phyloP scores from a whole-genome alignment of 2,329 filamentous ascomycete genomes.

The Lecanosticta acicola region DNA sequence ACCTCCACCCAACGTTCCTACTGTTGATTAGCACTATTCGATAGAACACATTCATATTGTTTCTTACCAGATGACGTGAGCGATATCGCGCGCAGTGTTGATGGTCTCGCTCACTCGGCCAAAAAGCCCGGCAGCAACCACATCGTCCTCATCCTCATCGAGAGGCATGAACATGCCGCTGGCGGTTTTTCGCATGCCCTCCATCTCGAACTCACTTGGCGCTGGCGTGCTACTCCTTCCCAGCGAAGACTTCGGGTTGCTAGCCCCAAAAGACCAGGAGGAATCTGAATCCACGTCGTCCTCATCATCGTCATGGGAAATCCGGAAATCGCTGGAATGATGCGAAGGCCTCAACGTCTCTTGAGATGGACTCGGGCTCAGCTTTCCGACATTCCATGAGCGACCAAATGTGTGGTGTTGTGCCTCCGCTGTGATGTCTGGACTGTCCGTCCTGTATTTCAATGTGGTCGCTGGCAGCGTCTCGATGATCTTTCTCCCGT shows the following conservation, averaged over 20 bases:
- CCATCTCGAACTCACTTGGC: slow-evolving; percentile 43
- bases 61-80: slow-evolving; percentile 60
- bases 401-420: slow-evolving; percentile 42
- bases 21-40: slow-evolving; percentile 5
- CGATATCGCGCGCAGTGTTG: slow-evolving; percentile 59
- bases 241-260: slow-evolving; percentile 30
- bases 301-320: slow-evolving; percentile 15
- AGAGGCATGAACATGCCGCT: slow-evolving; percentile 92
- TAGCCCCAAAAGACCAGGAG: slow-evolving; percentile 32
- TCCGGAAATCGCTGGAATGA: slow-evolving; percentile 58
- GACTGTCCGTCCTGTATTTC: slow-evolving; percentile 74
- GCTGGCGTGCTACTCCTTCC: slow-evolving; percentile 20
- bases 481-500: slow-evolving; percentile 71
- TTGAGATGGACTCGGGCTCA: slow-evolving; percentile 72
- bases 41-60: slow-evolving; percentile 1
- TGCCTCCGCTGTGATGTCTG: slow-evolving; percentile 45
- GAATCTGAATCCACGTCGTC: slow-evolving; percentile 24
- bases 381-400: slow-evolving; percentile 27
- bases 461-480: slow-evolving; percentile 81
- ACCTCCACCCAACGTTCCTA: slow-evolving; percentile 56
- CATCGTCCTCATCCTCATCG: slow-evolving; percentile 63
- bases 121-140: slow-evolving; percentile 56
- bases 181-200: slow-evolving; percentile 66
- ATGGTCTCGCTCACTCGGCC: slow-evolving; percentile 75
- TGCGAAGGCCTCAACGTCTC: slow-evolving; percentile 72